Percentiles rank a stretch among this genome's conserved stretches.
These are phyloP conservation scores for Heliosperma pusillum DNA, from an alignment of 148 eudicot genomes.

Conservation along the genomic window DNA sequence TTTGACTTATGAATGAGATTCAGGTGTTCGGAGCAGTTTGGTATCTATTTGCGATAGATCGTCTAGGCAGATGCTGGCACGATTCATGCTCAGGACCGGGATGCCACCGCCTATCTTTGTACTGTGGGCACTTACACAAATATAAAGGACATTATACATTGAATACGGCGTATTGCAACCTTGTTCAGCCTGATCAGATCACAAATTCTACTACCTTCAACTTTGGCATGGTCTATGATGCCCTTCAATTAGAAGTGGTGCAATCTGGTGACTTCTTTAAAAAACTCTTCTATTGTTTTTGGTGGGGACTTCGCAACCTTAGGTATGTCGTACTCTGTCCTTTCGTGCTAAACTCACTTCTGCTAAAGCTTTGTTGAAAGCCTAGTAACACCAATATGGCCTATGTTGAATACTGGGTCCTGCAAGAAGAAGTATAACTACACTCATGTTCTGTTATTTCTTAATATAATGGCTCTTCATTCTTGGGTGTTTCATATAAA, in stretches of 20 bases:
- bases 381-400: neutral
- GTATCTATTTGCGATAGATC: conserved; percentile 73
- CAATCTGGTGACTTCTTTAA: conserved; percentile 40
- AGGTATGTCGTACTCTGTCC: conserved; percentile 39
- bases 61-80: conserved; percentile 59
- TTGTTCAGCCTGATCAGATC: conserved; percentile 31
- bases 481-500: neutral
- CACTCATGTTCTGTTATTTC: neutral
- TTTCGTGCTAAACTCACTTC: neutral
- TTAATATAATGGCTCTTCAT: neutral
- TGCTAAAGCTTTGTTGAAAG: neutral
- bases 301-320: conserved; percentile 86
- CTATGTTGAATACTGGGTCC: neutral
- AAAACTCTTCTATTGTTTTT: conserved; percentile 72
- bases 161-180: conserved; percentile 35
- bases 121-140: conserved; percentile 28
- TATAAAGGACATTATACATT: neutral
- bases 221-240: conserved; percentile 70
- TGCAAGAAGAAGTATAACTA: no score
- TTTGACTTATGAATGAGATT: neutral
- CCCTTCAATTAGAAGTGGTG: conserved; percentile 50
- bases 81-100: conserved; percentile 31
- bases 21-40: conserved; percentile 53
- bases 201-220: conserved; percentile 36
- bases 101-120: conserved; percentile 30